Evolutionary conservation across 2,329 filamentous ascomycete species (phyloP), one percentile per base, ranked within the genome.

Genomic region (Tympanopsis confertula): DNA sequence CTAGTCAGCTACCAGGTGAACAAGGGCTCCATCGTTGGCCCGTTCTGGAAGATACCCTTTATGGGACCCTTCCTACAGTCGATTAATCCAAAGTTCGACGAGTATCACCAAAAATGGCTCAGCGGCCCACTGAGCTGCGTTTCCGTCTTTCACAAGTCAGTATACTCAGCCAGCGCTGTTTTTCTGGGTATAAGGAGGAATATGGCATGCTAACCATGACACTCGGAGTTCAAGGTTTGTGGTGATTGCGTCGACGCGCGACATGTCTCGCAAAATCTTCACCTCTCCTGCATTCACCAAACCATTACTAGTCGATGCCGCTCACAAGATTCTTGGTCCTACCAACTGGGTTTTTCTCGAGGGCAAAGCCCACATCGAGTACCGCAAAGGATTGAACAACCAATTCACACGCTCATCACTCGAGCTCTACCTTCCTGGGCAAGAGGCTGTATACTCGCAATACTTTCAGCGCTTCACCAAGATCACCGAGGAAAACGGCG

Each of bases 311-410:
- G 91, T 98, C 45, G 89, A 96, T 57, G 78, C 82, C 42, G 91
- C 91, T 15, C 80, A 86, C 63, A 96, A 96, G 67, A 82, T 98
- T 37, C 78, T 98, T 38, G 85, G 91, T 42, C 74, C 79, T 43
- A 82, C 83, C 52, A 95, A 95, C 67, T 98, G 88, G 86, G 91
- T 96, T 14, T 96, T 96, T 65, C 69, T 98, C 47, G 89, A 96
- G 55, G 91, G 91, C 53, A 93, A 88, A 64, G 78, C 79, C 28
- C 91, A 98, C 52, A 86, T 94, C 48, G 91, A 96, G 53, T 98
- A 91, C 65, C 88, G 91, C 57, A 96, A 95, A 68, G 91, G 91
- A 38, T 70, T 98, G 47, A 96, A 95, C 59, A 82, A 81, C 41
- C 74, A 96, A 19, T 98, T 98, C 68, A 96, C 89, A 33, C 85